Evolutionary conservation across 371 early-diverging fungal genomes (phyloP), one percentile per base, ranked within the genome.

Genomic region (Syncephalastrum contaminatum): DNA sequence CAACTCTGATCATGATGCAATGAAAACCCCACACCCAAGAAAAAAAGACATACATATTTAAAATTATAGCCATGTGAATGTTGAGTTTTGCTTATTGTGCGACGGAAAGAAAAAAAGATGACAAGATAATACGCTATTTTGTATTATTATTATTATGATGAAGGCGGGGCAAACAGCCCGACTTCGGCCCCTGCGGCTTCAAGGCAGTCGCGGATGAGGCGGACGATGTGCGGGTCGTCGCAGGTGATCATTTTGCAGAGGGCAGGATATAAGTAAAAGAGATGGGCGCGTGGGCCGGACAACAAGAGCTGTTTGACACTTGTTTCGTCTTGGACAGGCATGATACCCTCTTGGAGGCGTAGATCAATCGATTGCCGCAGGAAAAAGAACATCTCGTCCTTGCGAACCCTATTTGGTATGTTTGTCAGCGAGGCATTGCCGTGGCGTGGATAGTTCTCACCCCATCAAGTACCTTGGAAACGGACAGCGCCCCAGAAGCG

Each of bases 401-500:
- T 83, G 19, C 91, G 86, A 16, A 89, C 77, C 63, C 90, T 85
- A 64, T 43, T 13, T 27, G 6, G 41, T 19, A 43, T 14, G 4
- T 19, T 42, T 19, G 43, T 53, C 24, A 39, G 43, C 21, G 39
- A 47, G 41, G 44, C 43, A 12, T 14, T 16, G 8, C 24, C 43
- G 19, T 42, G 25, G 44, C 19, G 19, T 19, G 25, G 54, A 48
- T 42, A 54, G 49, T 54, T 48, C 71, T 75, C 67, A 78, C 70
- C 67, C 70, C 67, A 71, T 78, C 75, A 75, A 70, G 63, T 74
- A 84, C 82, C 88, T 82, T 57, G 95, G 91, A 69, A 94, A 77
- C 6, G 94, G 94, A 45, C 88, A 80, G 36, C 83, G 79, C 16
- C 93, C 94, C 47, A 88, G 71, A 30, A 89, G 63, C 22, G 84